Conservation (phyloP, 1,284 basidiomycete genomes). For the Malassezia brasiliensis region DNA sequence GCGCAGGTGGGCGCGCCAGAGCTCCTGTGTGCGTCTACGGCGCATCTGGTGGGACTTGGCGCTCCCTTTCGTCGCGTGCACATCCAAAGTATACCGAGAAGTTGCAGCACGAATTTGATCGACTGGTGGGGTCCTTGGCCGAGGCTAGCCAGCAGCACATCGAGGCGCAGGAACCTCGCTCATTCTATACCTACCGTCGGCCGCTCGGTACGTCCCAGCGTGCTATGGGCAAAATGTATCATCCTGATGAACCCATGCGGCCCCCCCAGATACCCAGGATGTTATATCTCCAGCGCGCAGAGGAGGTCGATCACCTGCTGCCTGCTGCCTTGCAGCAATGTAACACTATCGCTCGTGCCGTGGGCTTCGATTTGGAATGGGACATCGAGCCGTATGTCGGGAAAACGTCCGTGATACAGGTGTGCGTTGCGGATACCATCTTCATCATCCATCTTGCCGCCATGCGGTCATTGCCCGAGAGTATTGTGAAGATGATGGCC, state of each 20-base stretch:
- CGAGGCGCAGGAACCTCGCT: not conserved
- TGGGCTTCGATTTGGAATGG: slow-evolving; percentile 39
- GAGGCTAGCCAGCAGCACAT: not conserved
- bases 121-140: not conserved
- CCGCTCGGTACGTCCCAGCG: not conserved
- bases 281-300: slow-evolving; percentile 19
- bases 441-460: slow-evolving; percentile 28
- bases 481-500: slow-evolving; percentile 22
- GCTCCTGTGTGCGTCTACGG: too few species aligned
- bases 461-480: slow-evolving; percentile 14
- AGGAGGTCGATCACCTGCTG: slow-evolving; percentile 20
- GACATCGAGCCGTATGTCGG: slow-evolving; percentile 16
- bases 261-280: slow-evolving; percentile 10
- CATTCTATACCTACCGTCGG: not conserved
- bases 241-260: not conserved
- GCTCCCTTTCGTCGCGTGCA: too few species aligned
- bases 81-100: too few species aligned
- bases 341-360: slow-evolving; percentile 15
- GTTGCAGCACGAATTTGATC: not conserved
- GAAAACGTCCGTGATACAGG: slow-evolving; percentile 26
- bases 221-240: not conserved
- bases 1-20: too few species aligned
- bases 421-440: slow-evolving; percentile 21
- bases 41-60: too few species aligned
- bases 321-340: not conserved